phyloP scores from a whole-genome alignment of 148 eudicot genomes.

The Spergularia marina region DNA sequence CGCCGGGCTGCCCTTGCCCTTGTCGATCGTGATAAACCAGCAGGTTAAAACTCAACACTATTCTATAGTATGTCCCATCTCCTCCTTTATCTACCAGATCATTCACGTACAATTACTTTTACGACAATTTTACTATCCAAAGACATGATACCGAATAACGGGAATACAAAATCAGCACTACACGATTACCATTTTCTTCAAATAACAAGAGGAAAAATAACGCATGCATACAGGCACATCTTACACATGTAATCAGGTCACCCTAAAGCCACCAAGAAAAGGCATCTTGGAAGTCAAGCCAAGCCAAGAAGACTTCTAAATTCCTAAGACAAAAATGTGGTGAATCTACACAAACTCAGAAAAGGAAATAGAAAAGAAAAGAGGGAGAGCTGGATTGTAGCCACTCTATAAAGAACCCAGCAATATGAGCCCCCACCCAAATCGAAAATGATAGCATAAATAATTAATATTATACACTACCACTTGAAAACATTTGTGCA shows the following conservation, averaged over 20 bases:
- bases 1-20: no score
- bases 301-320: slow-evolving; percentile 12
- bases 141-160: neutral
- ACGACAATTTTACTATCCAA: no score
- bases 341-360: neutral
- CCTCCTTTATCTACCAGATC: no score
- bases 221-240: slow-evolving; percentile 7
- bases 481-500: slow-evolving; percentile 24
- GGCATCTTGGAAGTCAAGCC: slow-evolving; percentile 8
- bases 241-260: neutral
- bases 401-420: slow-evolving; percentile 23
- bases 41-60: no score
- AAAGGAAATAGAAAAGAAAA: neutral
- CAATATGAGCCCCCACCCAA: slow-evolving; percentile 29
- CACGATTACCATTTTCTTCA: no score
- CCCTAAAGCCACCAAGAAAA: slow-evolving; percentile 6
- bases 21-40: neutral
- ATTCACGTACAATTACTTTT: no score
- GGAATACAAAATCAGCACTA: no score
- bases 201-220: neutral
- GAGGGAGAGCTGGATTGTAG: slow-evolving; percentile 2
- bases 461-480: slow-evolving; percentile 19
- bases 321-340: slow-evolving; percentile 16
- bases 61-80: no score
- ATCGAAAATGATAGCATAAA: slow-evolving; percentile 20